These are phyloP conservation scores for Cyberlindnera bimundalis DNA, from an alignment of 805 yeast genomes.

Conservation along the genomic window DNA sequence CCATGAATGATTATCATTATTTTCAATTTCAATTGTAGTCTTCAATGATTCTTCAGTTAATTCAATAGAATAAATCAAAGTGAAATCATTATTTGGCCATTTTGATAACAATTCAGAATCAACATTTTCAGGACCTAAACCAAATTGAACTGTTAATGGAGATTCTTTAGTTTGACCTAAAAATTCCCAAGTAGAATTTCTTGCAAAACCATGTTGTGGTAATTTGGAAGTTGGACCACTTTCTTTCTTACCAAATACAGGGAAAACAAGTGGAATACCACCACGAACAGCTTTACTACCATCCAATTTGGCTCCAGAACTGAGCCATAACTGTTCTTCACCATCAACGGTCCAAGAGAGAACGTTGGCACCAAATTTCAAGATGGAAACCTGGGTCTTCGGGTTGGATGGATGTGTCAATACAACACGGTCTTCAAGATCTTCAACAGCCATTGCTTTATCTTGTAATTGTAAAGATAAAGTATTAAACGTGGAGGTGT, in stretches of 20 bases:
- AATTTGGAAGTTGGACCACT: constrained; percentile 57
- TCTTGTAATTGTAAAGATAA: no score
- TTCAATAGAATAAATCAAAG: constrained; percentile 66
- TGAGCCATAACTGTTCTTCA: constrained; percentile 80
- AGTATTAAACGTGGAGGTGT: no score
- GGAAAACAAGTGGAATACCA: constrained; percentile 95
- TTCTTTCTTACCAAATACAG: constrained; percentile 77
- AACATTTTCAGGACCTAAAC: constrained; percentile 81
- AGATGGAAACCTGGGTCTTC: constrained; percentile 57
- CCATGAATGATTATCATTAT: constrained; percentile 59
- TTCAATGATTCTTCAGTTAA: constrained; percentile 55
- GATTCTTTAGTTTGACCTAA: constrained; percentile 73
- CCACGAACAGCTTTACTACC: constrained; percentile 96
- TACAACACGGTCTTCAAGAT: constrained; percentile 58
- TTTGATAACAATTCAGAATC: constrained; percentile 61
- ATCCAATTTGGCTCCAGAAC: constrained; percentile 76
- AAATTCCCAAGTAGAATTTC: constrained; percentile 90
- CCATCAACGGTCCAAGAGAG: constrained; percentile 74
- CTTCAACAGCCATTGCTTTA: constrained; percentile 49
- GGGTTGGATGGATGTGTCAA: constrained; percentile 52
- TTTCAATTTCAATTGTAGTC: constrained; percentile 73
- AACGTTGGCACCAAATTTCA: constrained; percentile 87
- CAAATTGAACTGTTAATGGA: constrained; percentile 86
- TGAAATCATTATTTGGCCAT: constrained; percentile 62
- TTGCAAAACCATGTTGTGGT: constrained; percentile 97